Evolutionary conservation across 805 yeast species (phyloP), one percentile per base, ranked within the genome.

Genomic region (Metschnikowia kofuensis): DNA sequence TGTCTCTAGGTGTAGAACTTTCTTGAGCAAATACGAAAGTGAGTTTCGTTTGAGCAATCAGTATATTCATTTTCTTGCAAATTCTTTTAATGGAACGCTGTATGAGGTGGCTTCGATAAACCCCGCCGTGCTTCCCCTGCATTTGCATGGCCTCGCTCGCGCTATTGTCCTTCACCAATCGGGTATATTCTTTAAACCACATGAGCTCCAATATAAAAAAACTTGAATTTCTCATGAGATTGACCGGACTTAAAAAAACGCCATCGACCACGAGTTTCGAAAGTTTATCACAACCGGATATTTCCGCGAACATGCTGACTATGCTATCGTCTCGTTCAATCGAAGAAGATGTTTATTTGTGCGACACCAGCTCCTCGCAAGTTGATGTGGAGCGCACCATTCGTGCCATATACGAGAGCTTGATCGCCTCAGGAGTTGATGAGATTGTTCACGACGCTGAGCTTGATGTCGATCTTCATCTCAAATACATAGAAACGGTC

Each of bases 351-450:
- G 21, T 44, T 9, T 61, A 72, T 39, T 55, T 57, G 14, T 68
- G 76, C 12, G 63, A 57, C 8, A 76, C 81, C 2, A 57, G 71
- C 4, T 58, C 49, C 13, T 64, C 63, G 11, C 82, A 78, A 55
- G 36, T 58, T n/a, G 66, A 67, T 8, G 61, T 61, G 7, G 69
- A 68, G 49, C 45, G 58, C 11, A 16, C 54, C 8, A 58, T 75
- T 35, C 52, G 64, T 43, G 47, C 54, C 9, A 58, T 75, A 10
- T 68, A 74, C 55, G 55, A 66, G 44, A 53, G 64, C 9, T 35
- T 55, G 6, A 47, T 54, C 14, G 61, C 51, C 28, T 6, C 55
- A 5, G 37, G 31, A 7, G 55, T 46, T 11, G 47, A 47, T 11
- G 39, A 40, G 1, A 36, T 15, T 35, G 40, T 52, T 3, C 37